phyloP scores from a whole-genome alignment of 2,329 filamentous ascomycete genomes.

The Neonectria punicea region DNA sequence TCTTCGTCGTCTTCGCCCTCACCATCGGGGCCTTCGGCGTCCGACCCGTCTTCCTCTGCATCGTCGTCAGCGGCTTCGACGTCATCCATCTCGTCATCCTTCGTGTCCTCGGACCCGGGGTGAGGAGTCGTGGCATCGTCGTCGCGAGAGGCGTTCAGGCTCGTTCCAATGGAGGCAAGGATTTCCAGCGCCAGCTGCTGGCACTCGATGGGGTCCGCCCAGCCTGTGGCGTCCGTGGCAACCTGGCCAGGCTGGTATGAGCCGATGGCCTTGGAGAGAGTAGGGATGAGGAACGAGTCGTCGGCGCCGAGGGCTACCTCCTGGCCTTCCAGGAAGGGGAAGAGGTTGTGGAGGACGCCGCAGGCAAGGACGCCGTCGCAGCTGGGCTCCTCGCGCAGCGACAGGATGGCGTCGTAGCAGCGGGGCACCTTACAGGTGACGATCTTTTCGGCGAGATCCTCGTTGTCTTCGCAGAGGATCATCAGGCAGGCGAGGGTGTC shows the following conservation, averaged over 20 bases:
- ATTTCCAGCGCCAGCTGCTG: slow-evolving; percentile 69
- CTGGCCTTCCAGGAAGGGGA: slow-evolving; percentile 53
- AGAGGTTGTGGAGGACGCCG: slow-evolving; percentile 71
- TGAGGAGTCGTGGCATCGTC: slow-evolving; percentile 38
- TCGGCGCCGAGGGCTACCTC: slow-evolving; percentile 43
- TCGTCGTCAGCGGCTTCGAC: slow-evolving; percentile 50
- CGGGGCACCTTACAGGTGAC: slow-evolving; percentile 58
- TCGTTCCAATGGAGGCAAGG: slow-evolving; percentile 71
- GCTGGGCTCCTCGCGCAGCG: slow-evolving; percentile 59
- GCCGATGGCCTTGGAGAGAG: slow-evolving; percentile 48
- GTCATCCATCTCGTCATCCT: slow-evolving; percentile 53
- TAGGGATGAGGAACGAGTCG: slow-evolving; percentile 50
- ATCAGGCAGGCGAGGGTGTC: slow-evolving; percentile 66
- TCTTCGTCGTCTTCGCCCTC: slow-evolving; percentile 53
- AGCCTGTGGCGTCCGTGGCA: slow-evolving; percentile 47
- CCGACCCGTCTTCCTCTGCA: slow-evolving; percentile 50
- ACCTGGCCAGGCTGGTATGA: slow-evolving; percentile 41
- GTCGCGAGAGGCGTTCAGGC: slow-evolving; percentile 62
- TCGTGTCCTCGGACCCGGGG: slow-evolving; percentile 50
- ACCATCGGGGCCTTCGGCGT: slow-evolving; percentile 49
- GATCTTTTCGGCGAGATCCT: slow-evolving; percentile 62
- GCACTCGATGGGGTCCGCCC: slow-evolving; percentile 56
- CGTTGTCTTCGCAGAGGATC: slow-evolving; percentile 70
- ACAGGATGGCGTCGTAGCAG: slow-evolving; percentile 61
- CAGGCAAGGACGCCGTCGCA: slow-evolving; percentile 66